A percentile compares a stretch with the other conserved stretches of the same genome.
These are phyloP conservation scores for Pyricularia sp. DNA, from an alignment of 2,329 filamentous ascomycete genomes.

Conservation along the genomic window DNA sequence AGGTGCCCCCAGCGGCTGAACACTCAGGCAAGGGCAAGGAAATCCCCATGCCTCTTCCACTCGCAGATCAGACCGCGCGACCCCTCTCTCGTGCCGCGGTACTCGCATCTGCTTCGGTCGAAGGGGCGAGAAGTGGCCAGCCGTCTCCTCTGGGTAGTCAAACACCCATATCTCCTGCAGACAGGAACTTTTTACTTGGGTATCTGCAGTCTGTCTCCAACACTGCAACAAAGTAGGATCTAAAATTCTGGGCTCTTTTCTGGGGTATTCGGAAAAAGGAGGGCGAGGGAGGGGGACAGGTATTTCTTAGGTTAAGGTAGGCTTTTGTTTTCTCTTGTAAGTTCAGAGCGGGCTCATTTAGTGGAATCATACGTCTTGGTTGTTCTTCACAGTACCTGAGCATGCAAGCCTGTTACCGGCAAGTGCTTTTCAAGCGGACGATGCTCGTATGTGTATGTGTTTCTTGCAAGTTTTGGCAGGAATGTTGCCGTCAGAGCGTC, in stretches of 20 bases:
- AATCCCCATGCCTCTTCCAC: slow-evolving; percentile 13
- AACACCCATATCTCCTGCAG: slow-evolving; percentile 54
- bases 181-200: slow-evolving; percentile 67
- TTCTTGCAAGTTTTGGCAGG: neutral
- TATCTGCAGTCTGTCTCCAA: slow-evolving; percentile 55
- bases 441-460: neutral
- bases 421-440: neutral
- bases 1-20: slow-evolving; percentile 11
- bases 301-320: neutral
- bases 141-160: slow-evolving; percentile 36
- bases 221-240: slow-evolving; percentile 21
- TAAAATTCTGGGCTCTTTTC: neutral
- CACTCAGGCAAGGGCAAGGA: slow-evolving; percentile 21
- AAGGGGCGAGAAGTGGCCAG: neutral
- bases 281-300: too few relatives aligned
- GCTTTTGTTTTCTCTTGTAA: neutral
- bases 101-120: slow-evolving; percentile 2
- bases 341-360: neutral
- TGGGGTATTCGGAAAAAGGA: neutral
- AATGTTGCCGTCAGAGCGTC: neutral
- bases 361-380: neutral
- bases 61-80: slow-evolving; percentile 7
- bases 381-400: neutral
- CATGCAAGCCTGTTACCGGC: neutral
- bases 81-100: slow-evolving; percentile 18